Evolutionary conservation across 805 yeast species (phyloP).

Genomic region (Ogataea henricii): DNA sequence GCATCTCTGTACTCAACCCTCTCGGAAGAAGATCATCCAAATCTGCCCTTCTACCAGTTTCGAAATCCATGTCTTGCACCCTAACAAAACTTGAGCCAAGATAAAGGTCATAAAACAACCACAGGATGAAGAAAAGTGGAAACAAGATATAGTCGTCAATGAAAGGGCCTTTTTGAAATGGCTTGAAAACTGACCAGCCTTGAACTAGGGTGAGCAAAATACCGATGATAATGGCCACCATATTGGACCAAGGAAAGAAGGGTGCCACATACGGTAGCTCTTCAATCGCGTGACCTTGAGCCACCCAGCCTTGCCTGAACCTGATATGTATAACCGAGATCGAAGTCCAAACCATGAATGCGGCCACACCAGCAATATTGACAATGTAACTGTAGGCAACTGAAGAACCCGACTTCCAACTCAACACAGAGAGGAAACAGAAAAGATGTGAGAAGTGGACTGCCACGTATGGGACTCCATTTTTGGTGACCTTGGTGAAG

Average conservation of each 20-base stretch:
- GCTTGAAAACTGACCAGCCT: conserved; percentile 63
- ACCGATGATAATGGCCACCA: conserved; percentile 51
- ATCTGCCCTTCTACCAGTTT: conserved; percentile 46
- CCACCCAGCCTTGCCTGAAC: conserved; percentile 36
- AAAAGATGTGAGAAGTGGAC: conserved; percentile 53
- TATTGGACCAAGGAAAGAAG: conserved; percentile 48
- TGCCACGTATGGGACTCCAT: conserved; percentile 63
- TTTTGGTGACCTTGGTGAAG: conserved; percentile 48
- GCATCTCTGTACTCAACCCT: background rate
- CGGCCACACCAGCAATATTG: conserved; percentile 61
- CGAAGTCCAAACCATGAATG: conserved; percentile 64
- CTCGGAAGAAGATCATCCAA: conserved; percentile 9
- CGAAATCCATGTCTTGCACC: conserved; percentile 47
- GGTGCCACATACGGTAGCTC: conserved; percentile 35
- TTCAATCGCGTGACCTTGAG: conserved; percentile 16
- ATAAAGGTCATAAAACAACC: conserved; percentile 22
- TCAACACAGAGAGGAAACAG: conserved; percentile 57
- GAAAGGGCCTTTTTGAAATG: conserved; percentile 54
- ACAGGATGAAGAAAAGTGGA: conserved; percentile 52
- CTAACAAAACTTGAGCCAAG: conserved; percentile 32
- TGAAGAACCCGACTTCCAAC: conserved; percentile 57
- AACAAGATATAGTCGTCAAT: conserved; percentile 63
- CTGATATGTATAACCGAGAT: conserved; percentile 54
- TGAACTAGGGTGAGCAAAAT: conserved; percentile 69
- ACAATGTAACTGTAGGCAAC: conserved; percentile 59